Evolutionary conservation across 177 flowering plant species (phyloP).

Genomic region (Vitis hybrid): DNA sequence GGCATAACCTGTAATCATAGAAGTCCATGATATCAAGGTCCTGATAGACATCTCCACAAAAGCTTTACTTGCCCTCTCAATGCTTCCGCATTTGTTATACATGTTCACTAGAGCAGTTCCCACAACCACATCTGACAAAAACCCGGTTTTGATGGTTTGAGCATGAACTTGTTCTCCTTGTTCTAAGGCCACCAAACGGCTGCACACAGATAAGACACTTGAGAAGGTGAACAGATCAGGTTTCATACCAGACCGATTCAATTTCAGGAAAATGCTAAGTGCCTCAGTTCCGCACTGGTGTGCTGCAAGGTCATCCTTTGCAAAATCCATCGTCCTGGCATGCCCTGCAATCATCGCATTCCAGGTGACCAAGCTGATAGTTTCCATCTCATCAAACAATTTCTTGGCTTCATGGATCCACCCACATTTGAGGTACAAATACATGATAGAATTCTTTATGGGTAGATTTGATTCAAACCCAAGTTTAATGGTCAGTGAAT

Average conservation of each 20-base stretch:
- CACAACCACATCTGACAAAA: slow-evolving; percentile 74
- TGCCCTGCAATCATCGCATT: slow-evolving; percentile 87
- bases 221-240: slow-evolving; percentile 77
- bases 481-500: slow-evolving; percentile 54
- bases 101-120: slow-evolving; percentile 78
- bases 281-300: slow-evolving; percentile 62
- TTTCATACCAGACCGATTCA: slow-evolving; percentile 53
- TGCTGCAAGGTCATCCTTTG: slow-evolving; percentile 38
- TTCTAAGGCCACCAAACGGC: slow-evolving; percentile 60
- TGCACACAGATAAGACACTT: slow-evolving; percentile 67
- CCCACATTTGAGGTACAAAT: slow-evolving; percentile 75
- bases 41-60: slow-evolving; percentile 74
- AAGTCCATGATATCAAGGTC: slow-evolving; percentile 82
- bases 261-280: slow-evolving; percentile 47
- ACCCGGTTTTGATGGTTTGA: slow-evolving; percentile 66
- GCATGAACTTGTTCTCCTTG: slow-evolving; percentile 91
- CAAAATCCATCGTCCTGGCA: slow-evolving; percentile 53
- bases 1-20: slow-evolving; percentile 77
- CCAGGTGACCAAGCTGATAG: slow-evolving; percentile 63
- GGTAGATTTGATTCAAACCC: slow-evolving; percentile 46
- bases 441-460: slow-evolving; percentile 65
- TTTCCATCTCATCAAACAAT: slow-evolving; percentile 52
- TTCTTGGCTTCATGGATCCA: slow-evolving; percentile 46
- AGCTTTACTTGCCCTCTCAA: slow-evolving; percentile 64
- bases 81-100: slow-evolving; percentile 85